Base-by-base conservation (phyloP, 116 monocot species). In the Dioscorea cayenensis region DNA sequence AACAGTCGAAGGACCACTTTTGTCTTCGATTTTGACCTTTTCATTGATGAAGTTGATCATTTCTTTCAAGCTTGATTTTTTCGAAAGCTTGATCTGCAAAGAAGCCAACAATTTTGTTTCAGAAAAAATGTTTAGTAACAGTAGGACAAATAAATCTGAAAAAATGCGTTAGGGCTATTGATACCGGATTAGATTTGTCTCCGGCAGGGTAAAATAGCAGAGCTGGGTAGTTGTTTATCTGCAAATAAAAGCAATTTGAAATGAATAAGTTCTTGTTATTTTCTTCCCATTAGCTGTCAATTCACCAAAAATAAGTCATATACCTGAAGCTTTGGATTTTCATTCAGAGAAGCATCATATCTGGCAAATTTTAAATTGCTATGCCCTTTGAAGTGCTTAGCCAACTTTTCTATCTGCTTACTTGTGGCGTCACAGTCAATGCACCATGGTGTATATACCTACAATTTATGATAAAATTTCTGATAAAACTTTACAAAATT, bases 281-380 rank as follows among this genome's bases (percentile, higher is more conserved):
- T 55, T 55, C 18, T 16, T 55, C 17, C n/a, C 14, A n/a, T 14
- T 18, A 14, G 43, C 12, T 12, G 43, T 43, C 43, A 43, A 12
- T 43, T 43, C 12, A 7, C 7, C 43, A 1, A 43, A 10, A 3
- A 43, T 1, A 52, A 71, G 25, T 25, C 19, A n/a, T 19, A 3
- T 75, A 93, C 97, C 86, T 97, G 78, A 75, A 97, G 77, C 25
- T 90, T 86, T 48, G 97, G 90, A 80, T 93, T 93, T 69, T 97
- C 93, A 83, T 97, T 97, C 63, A 83, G 60, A 76, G 93, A 92
- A 65, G 83, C 85, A 83, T 97, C 93, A 67, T 93, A 88, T 79
- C 93, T 92, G 12, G 79, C 86, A 77, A 97, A 80, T 51, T 86
- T 86, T 27, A 97, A 66, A 76, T 84, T 86, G 8, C 69, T 72